phyloP scores from a whole-genome alignment of 1,284 basidiomycete species.

The Cutaneotrichosporon sp. region DNA sequence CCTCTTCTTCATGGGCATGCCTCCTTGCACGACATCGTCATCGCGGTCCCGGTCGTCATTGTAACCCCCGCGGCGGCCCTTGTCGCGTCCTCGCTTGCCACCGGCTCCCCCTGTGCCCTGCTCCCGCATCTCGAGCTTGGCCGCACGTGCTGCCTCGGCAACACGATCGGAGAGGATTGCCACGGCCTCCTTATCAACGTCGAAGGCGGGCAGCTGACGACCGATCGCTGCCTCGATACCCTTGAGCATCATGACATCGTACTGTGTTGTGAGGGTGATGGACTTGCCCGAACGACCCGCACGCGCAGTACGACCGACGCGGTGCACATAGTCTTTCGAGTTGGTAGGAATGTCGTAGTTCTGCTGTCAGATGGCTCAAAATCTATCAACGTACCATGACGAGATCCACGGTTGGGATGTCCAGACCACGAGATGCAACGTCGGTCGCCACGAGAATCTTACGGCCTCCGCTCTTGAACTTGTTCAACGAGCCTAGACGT shows the following conservation, averaged over 20 bases:
- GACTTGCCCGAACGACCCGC: slow-evolving; percentile 93
- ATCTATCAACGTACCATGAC: slow-evolving; percentile 59
- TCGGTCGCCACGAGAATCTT: slow-evolving; percentile 98
- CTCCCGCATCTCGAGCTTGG: slow-evolving; percentile 64
- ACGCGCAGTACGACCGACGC: slow-evolving; percentile 94
- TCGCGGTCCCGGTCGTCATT: slow-evolving; percentile 74
- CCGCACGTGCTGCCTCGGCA: slow-evolving; percentile 78
- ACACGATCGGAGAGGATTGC: slow-evolving; percentile 84
- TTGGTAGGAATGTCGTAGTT: slow-evolving; percentile 98
- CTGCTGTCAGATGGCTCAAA: slow-evolving; percentile 18
- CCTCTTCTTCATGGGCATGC: slow-evolving; percentile 45
- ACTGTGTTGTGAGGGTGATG: slow-evolving; percentile 95
- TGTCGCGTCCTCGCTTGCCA: slow-evolving; percentile 57
- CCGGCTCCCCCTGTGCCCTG: slow-evolving; percentile 43
- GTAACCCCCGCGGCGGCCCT: slow-evolving; percentile 57
- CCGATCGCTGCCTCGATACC: slow-evolving; percentile 88
- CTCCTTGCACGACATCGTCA: slow-evolving; percentile 65
- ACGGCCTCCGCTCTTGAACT: slow-evolving; percentile 93
- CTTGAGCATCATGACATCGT: slow-evolving; percentile 94
- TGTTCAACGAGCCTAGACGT: slow-evolving; percentile 86
- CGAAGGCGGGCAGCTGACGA: slow-evolving; percentile 89
- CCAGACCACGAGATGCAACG: slow-evolving; percentile 91
- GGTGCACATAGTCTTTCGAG: slow-evolving; percentile 98
- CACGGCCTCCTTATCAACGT: slow-evolving; percentile 85
- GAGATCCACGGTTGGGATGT: slow-evolving; percentile 92